Percentiles rank a stretch among this genome's conserved stretches.
phyloP scores from a whole-genome alignment of 2,329 filamentous ascomycete species.

The Keithomyces neogunnii region DNA sequence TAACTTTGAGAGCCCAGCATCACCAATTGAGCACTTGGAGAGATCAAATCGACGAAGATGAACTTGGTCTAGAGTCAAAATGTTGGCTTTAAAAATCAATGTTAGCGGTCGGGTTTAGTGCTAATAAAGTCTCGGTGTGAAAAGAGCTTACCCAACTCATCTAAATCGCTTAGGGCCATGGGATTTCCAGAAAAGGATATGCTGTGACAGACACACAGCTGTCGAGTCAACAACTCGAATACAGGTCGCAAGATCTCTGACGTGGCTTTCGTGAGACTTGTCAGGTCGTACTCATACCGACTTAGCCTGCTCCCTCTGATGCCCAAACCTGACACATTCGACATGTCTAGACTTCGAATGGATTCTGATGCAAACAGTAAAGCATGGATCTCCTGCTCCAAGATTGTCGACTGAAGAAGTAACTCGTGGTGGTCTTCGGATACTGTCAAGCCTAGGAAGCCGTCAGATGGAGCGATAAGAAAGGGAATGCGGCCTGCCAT shows the following conservation, averaged over 20 bases:
- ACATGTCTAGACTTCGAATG: constrained; percentile 45
- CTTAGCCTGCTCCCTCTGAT: constrained; percentile 13
- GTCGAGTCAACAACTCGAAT: constrained; percentile 38
- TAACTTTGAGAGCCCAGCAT: constrained; percentile 37
- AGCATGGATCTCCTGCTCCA: constrained; percentile 49
- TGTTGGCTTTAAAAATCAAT: constrained; percentile 16
- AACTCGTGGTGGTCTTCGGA: constrained; percentile 39
- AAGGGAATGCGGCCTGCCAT: not conserved
- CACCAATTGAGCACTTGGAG: constrained; percentile 42
- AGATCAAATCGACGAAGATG: constrained; percentile 41
- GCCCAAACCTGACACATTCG: constrained; percentile 29
- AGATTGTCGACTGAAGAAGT: constrained; percentile 38
- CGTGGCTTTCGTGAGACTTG: constrained; percentile 16
- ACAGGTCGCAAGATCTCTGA: constrained; percentile 40
- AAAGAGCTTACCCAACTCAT: constrained; percentile 34
- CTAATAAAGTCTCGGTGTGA: not conserved
- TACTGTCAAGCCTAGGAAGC: constrained; percentile 32
- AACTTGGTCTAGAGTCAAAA: constrained; percentile 24
- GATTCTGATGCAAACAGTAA: constrained; percentile 47
- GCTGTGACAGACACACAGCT: constrained; percentile 40
- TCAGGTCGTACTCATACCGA: constrained; percentile 14
- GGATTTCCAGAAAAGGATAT: constrained; percentile 42
- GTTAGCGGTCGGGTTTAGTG: constrained; percentile 6
- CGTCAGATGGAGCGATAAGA: not conserved
- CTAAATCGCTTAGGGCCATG: constrained; percentile 36